Conservation (phyloP, 805 yeast genomes). For the Saccharomycopsis sp. region DNA sequence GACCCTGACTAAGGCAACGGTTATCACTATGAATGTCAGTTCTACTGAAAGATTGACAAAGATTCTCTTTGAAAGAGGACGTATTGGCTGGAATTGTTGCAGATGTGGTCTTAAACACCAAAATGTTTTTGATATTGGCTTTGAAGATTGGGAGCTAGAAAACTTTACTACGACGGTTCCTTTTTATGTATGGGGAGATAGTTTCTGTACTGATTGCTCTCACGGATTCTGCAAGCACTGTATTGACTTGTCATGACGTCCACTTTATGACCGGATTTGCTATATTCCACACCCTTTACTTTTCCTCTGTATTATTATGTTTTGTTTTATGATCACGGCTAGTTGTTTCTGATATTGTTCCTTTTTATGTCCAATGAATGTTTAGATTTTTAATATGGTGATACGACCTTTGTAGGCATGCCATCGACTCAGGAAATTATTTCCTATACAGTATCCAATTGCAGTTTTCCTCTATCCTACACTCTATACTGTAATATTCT, state of each 20-base stretch:
- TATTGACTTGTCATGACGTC: constrained; percentile 6
- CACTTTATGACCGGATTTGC: not conserved
- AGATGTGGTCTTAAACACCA: constrained; percentile 10
- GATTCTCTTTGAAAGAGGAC: not conserved
- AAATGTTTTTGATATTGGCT: constrained; percentile 10
- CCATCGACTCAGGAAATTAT: too few relatives aligned
- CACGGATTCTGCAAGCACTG: constrained; percentile 18
- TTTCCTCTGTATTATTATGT: not conserved
- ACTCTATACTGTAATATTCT: too few relatives aligned
- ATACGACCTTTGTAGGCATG: too few relatives aligned
- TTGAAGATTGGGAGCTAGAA: constrained; percentile 7
- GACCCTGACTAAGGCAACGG: not conserved
- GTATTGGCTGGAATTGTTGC: constrained; percentile 19
- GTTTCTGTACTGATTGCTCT: constrained; percentile 17
- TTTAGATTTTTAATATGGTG: too few relatives aligned
- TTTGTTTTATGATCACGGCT: not conserved
- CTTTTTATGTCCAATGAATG: not conserved
- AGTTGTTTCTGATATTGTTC: not conserved
- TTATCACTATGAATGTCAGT: not conserved
- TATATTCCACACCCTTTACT: not conserved
- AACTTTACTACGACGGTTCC: constrained; percentile 15
- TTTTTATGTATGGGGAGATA: constrained; percentile 20
- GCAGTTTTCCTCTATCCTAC: too few relatives aligned
- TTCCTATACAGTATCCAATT: too few relatives aligned
- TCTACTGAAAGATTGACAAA: not conserved